A percentile compares a stretch with the other conserved stretches of the same genome.
These are phyloP conservation scores for Tarenaya hassleriana DNA, from an alignment of 345 rosid genomes.

Conservation along the genomic window DNA sequence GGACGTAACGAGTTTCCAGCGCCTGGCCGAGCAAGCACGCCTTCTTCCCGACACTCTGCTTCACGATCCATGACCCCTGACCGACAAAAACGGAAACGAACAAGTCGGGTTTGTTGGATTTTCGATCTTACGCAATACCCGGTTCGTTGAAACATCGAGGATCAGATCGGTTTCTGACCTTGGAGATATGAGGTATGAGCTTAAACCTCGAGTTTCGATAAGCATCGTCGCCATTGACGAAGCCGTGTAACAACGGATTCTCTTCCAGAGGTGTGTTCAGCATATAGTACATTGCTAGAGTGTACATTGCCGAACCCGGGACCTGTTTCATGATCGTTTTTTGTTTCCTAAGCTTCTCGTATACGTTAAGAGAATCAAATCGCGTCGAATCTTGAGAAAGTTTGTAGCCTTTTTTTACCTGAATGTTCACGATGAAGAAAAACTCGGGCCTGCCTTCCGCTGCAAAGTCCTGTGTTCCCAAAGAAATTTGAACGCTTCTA, in stretches of 20 bases:
- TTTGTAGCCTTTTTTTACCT: slow-evolving; percentile 35
- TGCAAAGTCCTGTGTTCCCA: slow-evolving; percentile 42
- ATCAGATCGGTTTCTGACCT: slow-evolving; percentile 33
- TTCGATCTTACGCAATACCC: no score
- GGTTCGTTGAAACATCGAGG: neutral
- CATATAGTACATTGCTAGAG: slow-evolving; percentile 70
- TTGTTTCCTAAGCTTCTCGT: neutral
- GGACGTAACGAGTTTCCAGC: slow-evolving; percentile 57
- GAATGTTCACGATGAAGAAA: slow-evolving; percentile 76
- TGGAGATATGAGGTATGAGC: slow-evolving; percentile 84
- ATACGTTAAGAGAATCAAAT: neutral
- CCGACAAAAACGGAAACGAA: no score
- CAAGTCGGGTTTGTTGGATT: no score
- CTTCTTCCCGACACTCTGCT: slow-evolving; percentile 91
- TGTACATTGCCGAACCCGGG: slow-evolving; percentile 59
- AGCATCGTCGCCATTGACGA: slow-evolving; percentile 82
- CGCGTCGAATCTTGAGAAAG: neutral
- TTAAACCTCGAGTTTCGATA: slow-evolving; percentile 89
- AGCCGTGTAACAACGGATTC: slow-evolving; percentile 58
- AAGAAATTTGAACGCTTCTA: neutral
- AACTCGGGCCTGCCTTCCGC: slow-evolving; percentile 57
- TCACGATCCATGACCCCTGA: slow-evolving; percentile 95
- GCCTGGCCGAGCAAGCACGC: slow-evolving; percentile 76
- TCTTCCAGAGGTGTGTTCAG: slow-evolving; percentile 66
- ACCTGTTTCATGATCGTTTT: slow-evolving; percentile 34